phyloP scores from a whole-genome alignment of 2,329 filamentous ascomycete species.

The Cryoendolithus antarcticus region DNA sequence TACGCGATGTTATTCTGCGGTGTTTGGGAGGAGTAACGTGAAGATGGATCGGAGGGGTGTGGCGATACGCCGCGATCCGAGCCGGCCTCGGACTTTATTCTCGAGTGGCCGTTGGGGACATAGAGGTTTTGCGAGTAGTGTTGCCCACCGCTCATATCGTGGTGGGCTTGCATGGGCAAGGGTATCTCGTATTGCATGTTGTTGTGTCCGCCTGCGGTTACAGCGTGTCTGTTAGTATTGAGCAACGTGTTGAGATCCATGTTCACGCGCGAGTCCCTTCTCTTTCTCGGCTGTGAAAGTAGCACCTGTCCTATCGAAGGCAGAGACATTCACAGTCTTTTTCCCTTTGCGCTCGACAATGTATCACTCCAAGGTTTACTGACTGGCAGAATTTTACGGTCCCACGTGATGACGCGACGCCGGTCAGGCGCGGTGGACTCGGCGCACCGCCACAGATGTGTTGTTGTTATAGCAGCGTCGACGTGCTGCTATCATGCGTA shows the following conservation, averaged over 20 bases:
- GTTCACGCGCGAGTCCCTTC: slow-evolving; percentile 24
- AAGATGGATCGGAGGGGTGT: slow-evolving; percentile 43
- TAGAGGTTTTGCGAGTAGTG: slow-evolving; percentile 33
- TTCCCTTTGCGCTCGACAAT: background rate
- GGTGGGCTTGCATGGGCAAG: slow-evolving; percentile 19
- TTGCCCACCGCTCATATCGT: slow-evolving; percentile 18
- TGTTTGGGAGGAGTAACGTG: slow-evolving; percentile 45
- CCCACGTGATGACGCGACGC: slow-evolving; percentile 7
- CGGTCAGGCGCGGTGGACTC: background rate
- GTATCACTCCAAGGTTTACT: background rate
- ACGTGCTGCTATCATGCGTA: slow-evolving; percentile 2
- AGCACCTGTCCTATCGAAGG: slow-evolving; percentile 20
- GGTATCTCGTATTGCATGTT: slow-evolving; percentile 29
- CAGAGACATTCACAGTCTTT: slow-evolving; percentile 14
- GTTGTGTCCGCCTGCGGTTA: slow-evolving; percentile 18
- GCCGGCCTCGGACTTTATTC: slow-evolving; percentile 46
- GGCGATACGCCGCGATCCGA: slow-evolving; percentile 47
- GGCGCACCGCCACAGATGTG: background rate
- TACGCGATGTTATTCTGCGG: slow-evolving; percentile 37
- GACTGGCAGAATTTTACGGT: slow-evolving; percentile 9
- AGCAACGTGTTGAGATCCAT: slow-evolving; percentile 25
- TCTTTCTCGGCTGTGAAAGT: slow-evolving; percentile 19
- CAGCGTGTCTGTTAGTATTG: slow-evolving; percentile 25
- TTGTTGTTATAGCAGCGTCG: slow-evolving; percentile 2
- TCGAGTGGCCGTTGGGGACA: slow-evolving; percentile 35